phyloP scores from a whole-genome alignment of 768 basidiomycete species.

The Trichaptum fuscoviolaceum region DNA sequence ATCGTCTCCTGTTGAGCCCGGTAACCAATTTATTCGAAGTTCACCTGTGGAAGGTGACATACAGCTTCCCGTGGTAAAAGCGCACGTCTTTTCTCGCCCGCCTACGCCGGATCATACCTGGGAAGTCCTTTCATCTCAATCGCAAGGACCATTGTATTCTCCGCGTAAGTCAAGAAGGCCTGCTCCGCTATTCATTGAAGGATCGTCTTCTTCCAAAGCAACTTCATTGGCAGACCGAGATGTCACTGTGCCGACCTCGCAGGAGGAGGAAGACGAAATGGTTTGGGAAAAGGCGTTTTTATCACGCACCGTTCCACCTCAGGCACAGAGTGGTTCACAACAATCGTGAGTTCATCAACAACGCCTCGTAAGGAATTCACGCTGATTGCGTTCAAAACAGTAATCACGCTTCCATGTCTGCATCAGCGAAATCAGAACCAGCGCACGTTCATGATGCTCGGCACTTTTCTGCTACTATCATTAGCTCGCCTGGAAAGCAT shows the following conservation, averaged over 20 bases:
- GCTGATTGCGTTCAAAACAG: not conserved
- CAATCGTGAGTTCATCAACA: not conserved
- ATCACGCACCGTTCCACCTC: not conserved
- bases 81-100: not conserved
- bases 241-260: not conserved
- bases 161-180: not conserved
- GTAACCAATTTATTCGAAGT: not conserved
- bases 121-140: not conserved
- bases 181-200: not conserved
- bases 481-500: not conserved
- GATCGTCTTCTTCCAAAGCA: not conserved
- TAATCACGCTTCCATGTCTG: not conserved
- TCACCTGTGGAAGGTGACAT: not conserved
- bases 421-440: not conserved
- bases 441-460: not conserved
- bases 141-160: not conserved
- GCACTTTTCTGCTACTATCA: not conserved
- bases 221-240: not conserved
- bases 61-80: not conserved
- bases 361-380: not conserved
- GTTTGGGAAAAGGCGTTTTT: not conserved
- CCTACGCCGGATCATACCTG: not conserved
- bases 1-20: not conserved
- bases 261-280: not conserved
- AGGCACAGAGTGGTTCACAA: not conserved